Conservation (phyloP, 1,139 yeast genomes). For the Chernovozyma aurita region DNA sequence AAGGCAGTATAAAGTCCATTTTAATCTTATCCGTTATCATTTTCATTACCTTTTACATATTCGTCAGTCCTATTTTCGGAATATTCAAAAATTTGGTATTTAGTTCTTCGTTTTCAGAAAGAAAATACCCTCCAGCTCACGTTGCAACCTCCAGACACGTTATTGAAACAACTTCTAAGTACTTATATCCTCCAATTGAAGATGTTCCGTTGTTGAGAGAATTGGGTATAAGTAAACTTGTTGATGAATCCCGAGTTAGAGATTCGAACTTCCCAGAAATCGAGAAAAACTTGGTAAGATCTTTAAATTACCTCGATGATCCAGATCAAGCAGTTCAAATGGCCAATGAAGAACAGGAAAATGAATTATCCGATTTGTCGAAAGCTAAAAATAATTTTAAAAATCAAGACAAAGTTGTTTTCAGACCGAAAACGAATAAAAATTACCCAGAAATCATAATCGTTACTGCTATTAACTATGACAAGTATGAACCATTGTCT, state of each 20-base stretch:
- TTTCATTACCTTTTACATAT: slow-evolving; percentile 1
- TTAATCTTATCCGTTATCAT: neutral
- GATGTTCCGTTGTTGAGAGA: slow-evolving; percentile 58
- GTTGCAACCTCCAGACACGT: slow-evolving; percentile 29
- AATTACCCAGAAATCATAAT: slow-evolving; percentile 64
- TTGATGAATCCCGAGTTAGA: slow-evolving; percentile 38
- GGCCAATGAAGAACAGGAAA: slow-evolving; percentile 36
- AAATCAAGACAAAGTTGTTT: slow-evolving; percentile 62
- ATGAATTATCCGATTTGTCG: slow-evolving; percentile 32
- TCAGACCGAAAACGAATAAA: slow-evolving; percentile 34
- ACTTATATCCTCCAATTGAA: slow-evolving; percentile 66
- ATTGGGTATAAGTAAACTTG: slow-evolving; percentile 48
- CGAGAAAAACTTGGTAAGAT: slow-evolving; percentile 26
- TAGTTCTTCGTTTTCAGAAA: slow-evolving; percentile 4
- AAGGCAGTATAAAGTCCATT: neutral
- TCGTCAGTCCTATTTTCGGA: slow-evolving; percentile 4
- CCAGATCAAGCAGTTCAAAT: slow-evolving; percentile 34
- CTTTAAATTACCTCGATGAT: slow-evolving; percentile 47
- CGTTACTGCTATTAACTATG: slow-evolving; percentile 80
- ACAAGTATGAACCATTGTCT: slow-evolving; percentile 55
- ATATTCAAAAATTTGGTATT: slow-evolving; percentile 6
- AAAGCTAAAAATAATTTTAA: slow-evolving; percentile 55
- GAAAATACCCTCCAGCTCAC: slow-evolving; percentile 28
- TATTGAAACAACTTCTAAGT: slow-evolving; percentile 44
- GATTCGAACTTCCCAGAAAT: slow-evolving; percentile 34